Evolutionary conservation across 768 basidiomycete species (phyloP), one percentile per base, ranked within the genome.

Genomic region (Trametes cingulata): DNA sequence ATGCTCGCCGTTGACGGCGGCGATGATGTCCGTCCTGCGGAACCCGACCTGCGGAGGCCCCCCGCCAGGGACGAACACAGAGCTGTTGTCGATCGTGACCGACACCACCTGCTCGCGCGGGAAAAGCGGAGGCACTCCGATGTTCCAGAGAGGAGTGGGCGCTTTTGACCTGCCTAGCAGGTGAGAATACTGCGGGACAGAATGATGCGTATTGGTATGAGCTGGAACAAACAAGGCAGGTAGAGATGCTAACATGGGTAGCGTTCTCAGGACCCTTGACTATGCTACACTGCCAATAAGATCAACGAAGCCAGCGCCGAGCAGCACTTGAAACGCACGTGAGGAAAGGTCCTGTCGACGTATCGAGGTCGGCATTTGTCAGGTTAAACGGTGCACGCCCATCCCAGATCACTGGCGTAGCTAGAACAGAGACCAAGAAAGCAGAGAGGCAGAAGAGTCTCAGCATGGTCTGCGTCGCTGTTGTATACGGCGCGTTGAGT

Each of bases 21-120:
- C 82, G 56, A 86, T 83, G 58, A 87, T 67, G 58, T 87, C 85
- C 0, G 84, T 83, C 29, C 83, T 77, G 15, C 83, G 77, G 73
- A 85, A 86, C 7, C 85, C 84, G 42, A 69, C 72, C 67, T 86
- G 85, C 0, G 82, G 81, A 3, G 68, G 61, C 0, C 71, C 73
- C 15, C 78, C 72, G 3, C 84, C 84, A 0, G 85, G 82, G 33
- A 78, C 67, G 63, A 86, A 87, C 43, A 85, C 71, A 35, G 84
- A 83, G 52, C 74, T 77, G 69, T 84, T 83, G 67, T 85, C 83
- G 51, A 88, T 85, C 2, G 78, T 74, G 52, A 82, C 74, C 29
- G 78, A 76, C 52, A 86, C 71, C 0, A 76, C 71, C 70, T 87
- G 83, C 57, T 86, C 85, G 13, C 63, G 71, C 17, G 76, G 68